These are phyloP conservation scores for Carpinus viminea DNA, from an alignment of 306 rosid species.

Conservation along the genomic window DNA sequence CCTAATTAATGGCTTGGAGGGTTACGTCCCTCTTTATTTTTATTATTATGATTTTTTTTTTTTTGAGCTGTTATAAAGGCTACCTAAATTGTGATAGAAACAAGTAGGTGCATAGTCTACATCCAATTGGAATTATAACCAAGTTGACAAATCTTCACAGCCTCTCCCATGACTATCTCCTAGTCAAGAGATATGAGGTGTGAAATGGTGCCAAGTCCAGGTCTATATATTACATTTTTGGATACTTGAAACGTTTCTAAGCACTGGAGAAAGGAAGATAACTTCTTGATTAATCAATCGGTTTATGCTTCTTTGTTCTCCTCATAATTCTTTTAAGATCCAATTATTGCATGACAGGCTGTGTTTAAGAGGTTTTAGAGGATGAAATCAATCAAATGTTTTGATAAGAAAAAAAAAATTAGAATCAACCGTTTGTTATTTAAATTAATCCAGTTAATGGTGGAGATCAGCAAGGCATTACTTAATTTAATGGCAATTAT, in stretches of 20 bases:
- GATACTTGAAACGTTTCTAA: neutral
- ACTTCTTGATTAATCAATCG: neutral
- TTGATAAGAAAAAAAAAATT: too few relatives aligned
- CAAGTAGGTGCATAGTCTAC: conserved; percentile 31
- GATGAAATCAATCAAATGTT: too few relatives aligned
- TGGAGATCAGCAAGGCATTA: too few relatives aligned
- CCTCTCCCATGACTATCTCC: neutral
- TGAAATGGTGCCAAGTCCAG: neutral
- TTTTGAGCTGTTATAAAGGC: neutral
- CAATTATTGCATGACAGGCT: neutral
- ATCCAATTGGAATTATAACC: neutral
- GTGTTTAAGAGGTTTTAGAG: too few relatives aligned
- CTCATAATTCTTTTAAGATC: neutral
- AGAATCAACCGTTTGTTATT: too few relatives aligned
- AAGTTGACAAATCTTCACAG: neutral
- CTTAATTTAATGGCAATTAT: too few relatives aligned
- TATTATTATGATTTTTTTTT: too few relatives aligned
- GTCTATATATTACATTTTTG: neutral
- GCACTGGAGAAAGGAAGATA: neutral
- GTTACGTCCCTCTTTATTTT: too few relatives aligned
- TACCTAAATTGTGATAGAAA: conserved; percentile 21
- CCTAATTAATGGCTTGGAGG: too few relatives aligned
- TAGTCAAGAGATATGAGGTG: neutral
- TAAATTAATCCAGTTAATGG: too few relatives aligned
- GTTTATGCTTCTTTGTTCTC: neutral